Evolutionary conservation across 2,329 filamentous ascomycete species (phyloP).

Genomic region (Coleophoma eucalyptorum): DNA sequence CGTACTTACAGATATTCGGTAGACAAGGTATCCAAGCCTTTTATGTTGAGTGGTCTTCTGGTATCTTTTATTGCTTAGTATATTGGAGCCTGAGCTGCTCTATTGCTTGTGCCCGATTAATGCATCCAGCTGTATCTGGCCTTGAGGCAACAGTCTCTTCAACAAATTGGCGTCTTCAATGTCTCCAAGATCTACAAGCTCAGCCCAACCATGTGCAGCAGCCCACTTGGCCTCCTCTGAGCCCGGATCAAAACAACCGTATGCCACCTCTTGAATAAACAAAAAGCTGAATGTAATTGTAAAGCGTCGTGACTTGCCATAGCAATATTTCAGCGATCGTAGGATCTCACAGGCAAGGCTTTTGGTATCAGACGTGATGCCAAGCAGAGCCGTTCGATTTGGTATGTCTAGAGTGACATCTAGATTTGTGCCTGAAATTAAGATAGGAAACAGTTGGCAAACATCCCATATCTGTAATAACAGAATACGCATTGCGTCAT

Average conservation of each 20-base stretch:
- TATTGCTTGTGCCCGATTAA: no score
- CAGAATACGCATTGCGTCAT: slow-evolving; percentile 8
- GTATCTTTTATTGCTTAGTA: no score
- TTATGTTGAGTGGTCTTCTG: no score
- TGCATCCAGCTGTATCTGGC: not conserved
- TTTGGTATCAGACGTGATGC: slow-evolving; percentile 6
- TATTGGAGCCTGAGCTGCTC: no score
- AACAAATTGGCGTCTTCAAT: slow-evolving; percentile 3
- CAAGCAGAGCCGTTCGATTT: slow-evolving; percentile 5
- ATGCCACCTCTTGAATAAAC: slow-evolving; percentile 10
- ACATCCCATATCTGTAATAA: slow-evolving; percentile 7
- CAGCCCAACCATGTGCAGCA: not conserved
- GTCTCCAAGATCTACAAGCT: not conserved
- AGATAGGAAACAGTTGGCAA: not conserved
- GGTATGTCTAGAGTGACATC: slow-evolving; percentile 1
- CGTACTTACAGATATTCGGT: no score
- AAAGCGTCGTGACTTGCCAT: slow-evolving; percentile 5
- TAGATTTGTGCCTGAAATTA: not conserved
- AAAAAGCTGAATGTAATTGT: slow-evolving; percentile 5
- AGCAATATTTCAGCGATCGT: slow-evolving; percentile 6
- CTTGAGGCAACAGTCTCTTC: not conserved
- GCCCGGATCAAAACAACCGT: slow-evolving; percentile 5
- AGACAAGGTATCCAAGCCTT: no score
- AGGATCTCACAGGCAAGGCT: slow-evolving; percentile 5
- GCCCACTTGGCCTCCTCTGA: slow-evolving; percentile 7